A percentile compares a stretch with the other conserved stretches of the same genome.
Conservation (phyloP, 768 basidiomycete genomes). For the Pulveroboletus ravenelii region DNA sequence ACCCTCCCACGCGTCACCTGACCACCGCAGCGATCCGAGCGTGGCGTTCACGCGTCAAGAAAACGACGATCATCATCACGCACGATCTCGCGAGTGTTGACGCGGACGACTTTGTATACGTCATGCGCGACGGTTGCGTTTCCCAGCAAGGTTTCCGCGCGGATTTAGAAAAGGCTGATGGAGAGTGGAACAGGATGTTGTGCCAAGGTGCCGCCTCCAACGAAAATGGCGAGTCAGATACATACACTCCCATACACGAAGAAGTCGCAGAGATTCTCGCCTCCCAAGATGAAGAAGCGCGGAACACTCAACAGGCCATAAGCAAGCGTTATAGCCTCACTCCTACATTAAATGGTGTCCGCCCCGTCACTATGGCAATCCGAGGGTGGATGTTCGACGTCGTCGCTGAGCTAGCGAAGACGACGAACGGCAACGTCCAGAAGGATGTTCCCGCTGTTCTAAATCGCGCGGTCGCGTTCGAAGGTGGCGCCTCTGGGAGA, state of each 20-base stretch:
- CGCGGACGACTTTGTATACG: constrained; percentile 81
- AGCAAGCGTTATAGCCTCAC: constrained; percentile 42
- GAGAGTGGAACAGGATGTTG: constrained; percentile 74
- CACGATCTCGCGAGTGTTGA: constrained; percentile 88
- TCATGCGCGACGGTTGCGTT: constrained; percentile 74
- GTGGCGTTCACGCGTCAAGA: constrained; percentile 58
- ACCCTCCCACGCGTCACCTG: constrained; percentile 79
- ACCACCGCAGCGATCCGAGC: constrained; percentile 69
- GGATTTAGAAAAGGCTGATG: constrained; percentile 62
- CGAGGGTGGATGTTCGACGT: constrained; percentile 87
- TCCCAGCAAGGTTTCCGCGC: constrained; percentile 84
- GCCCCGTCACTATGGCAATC: constrained; percentile 47
- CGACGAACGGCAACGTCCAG: constrained; percentile 1
- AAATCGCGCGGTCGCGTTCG: constrained; percentile 20
- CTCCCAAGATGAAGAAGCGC: constrained; percentile 37
- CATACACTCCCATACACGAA: constrained; percentile 29
- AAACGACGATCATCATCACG: constrained; percentile 63
- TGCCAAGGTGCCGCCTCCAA: constrained; percentile 53
- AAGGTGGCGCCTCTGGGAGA: constrained; percentile 20
- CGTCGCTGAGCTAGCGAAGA: constrained; percentile 57
- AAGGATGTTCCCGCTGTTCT: constrained; percentile 13
- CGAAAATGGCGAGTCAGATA: constrained; percentile 33
- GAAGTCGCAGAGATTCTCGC: constrained; percentile 45
- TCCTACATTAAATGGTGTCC: constrained; percentile 33
- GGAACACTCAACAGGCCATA: constrained; percentile 19